These are phyloP conservation scores for Monilinia laxa DNA, from an alignment of 2,329 filamentous ascomycete genomes.

Conservation along the genomic window DNA sequence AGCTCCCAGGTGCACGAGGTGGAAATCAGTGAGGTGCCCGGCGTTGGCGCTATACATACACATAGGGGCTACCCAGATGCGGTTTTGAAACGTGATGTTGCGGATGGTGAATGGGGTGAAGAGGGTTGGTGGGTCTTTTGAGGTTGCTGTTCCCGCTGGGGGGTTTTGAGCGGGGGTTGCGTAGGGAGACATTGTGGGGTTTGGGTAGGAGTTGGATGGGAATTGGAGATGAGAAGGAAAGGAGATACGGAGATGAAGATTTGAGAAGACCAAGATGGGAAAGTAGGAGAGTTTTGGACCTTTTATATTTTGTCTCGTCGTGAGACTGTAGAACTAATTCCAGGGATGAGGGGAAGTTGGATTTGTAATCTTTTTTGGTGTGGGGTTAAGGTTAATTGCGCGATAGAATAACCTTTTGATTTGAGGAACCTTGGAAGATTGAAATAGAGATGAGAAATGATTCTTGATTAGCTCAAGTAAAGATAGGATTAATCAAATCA, in stretches of 20 bases:
- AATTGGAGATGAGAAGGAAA: neutral
- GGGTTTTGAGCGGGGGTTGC: conserved; percentile 28
- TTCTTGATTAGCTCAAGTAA: too few species aligned
- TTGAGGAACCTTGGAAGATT: neutral
- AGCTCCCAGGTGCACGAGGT: conserved; percentile 39
- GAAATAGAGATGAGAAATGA: neutral
- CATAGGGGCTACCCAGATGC: conserved; percentile 48
- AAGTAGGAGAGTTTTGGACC: neutral
- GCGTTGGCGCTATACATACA: conserved; percentile 44
- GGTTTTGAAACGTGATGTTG: conserved; percentile 47
- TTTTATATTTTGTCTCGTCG: neutral
- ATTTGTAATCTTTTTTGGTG: conserved; percentile 14
- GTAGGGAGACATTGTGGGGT: neutral
- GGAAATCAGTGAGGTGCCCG: conserved; percentile 40
- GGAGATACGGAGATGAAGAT: neutral
- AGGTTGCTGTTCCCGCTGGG: conserved; percentile 37
- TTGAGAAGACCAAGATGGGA: neutral
- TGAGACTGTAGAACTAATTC: neutral
- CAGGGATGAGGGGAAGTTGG: neutral
- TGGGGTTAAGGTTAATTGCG: neutral
- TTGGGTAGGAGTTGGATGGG: neutral
- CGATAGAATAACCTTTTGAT: neutral
- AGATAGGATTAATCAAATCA: neutral
- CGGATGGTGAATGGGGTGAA: conserved; percentile 49
- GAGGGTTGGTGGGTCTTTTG: conserved; percentile 39